Evolutionary conservation across 2,329 filamentous ascomycete genomes (phyloP).

Genomic region (Penicillium italicum): DNA sequence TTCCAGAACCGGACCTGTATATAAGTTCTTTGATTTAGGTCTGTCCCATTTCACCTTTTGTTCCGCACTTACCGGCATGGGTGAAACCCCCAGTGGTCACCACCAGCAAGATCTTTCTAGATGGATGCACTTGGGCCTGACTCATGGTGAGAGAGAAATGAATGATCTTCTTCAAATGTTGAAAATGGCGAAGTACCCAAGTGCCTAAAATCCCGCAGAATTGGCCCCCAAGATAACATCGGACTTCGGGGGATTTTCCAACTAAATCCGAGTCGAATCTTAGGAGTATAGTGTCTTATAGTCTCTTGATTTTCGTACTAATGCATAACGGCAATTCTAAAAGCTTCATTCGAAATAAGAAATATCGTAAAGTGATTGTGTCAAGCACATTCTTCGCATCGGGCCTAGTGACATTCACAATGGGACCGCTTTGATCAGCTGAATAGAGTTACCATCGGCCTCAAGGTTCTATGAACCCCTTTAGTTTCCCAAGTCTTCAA

Average conservation of each 20-base stretch:
- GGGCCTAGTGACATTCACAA: slow-evolving; percentile 4
- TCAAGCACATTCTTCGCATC: slow-evolving; percentile 11
- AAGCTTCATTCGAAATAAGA: no score
- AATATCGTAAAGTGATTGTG: no score
- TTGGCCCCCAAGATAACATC: no score
- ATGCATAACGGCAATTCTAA: neutral
- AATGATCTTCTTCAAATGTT: neutral
- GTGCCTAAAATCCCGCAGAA: neutral
- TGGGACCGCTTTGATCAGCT: slow-evolving; percentile 44
- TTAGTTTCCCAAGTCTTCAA: slow-evolving; percentile 52
- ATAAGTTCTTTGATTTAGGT: neutral
- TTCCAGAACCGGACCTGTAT: neutral
- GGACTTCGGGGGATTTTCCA: neutral
- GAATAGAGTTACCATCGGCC: slow-evolving; percentile 52
- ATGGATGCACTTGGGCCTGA: neutral
- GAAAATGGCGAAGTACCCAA: neutral
- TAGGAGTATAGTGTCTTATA: no score
- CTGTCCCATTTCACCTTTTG: neutral
- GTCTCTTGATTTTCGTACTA: neutral
- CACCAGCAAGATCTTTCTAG: neutral
- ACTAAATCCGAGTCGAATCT: neutral
- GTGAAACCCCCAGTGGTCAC: neutral
- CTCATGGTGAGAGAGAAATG: neutral
- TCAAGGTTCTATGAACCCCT: slow-evolving; percentile 38
- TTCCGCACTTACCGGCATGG: neutral